These are phyloP conservation scores for Amoebophrya sp. DNA, from an alignment of 169 alveolate genomes.

Conservation along the genomic window DNA sequence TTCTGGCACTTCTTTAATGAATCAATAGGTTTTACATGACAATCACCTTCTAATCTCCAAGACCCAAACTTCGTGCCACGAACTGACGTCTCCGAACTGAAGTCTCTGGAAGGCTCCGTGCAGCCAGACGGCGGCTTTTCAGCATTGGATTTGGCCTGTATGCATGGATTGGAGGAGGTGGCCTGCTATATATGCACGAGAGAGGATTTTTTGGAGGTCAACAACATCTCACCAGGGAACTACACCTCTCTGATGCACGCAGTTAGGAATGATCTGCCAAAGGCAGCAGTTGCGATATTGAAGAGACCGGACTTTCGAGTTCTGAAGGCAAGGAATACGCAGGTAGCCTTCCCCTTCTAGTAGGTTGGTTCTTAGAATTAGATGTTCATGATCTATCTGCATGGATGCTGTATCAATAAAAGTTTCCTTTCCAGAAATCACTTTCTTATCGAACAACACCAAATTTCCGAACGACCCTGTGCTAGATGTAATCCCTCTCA, in stretches of 20 bases:
- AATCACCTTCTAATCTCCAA: too few species aligned
- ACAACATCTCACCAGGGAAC: not conserved
- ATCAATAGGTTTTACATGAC: too few species aligned
- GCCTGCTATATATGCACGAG: not conserved
- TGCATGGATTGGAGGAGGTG: not conserved
- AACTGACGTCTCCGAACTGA: not conserved
- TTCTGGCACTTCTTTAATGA: too few species aligned
- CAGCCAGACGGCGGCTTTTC: not conserved
- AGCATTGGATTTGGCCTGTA: not conserved
- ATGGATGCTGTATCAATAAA: too few species aligned
- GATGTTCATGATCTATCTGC: too few species aligned
- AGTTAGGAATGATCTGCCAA: not conserved
- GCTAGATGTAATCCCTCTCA: too few species aligned
- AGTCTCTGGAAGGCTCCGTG: not conserved
- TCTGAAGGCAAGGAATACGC: not conserved
- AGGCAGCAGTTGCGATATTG: not conserved
- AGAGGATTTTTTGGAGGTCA: not conserved
- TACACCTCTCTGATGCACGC: not conserved
- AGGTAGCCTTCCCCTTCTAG: too few species aligned
- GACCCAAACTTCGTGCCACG: not conserved
- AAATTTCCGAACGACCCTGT: too few species aligned
- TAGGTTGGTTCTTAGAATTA: too few species aligned
- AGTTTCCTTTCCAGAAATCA: too few species aligned
- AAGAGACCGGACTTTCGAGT: not conserved
- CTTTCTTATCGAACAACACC: too few species aligned